Conservation (phyloP, 2,329 filamentous ascomycete species). For the Xylariaceae sp. region DNA sequence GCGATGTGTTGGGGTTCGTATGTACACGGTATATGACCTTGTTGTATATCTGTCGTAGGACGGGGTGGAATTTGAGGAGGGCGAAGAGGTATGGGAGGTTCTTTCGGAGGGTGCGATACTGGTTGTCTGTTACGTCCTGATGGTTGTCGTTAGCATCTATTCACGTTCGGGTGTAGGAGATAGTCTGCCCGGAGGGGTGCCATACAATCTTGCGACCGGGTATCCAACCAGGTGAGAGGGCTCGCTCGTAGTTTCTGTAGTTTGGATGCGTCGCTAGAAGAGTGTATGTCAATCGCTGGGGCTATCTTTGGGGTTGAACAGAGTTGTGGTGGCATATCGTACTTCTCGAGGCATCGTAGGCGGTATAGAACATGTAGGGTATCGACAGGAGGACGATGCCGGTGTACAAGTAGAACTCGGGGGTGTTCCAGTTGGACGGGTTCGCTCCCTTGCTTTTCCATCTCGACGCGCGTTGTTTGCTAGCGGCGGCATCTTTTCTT, state of each 20-base stretch:
- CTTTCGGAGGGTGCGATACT: conserved; percentile 80
- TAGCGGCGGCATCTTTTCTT: conserved; percentile 41
- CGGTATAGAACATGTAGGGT: conserved; percentile 88
- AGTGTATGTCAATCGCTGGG: conserved; percentile 18
- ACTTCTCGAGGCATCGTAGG: conserved; percentile 83
- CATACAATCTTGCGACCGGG: conserved; percentile 83
- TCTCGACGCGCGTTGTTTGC: conserved; percentile 42
- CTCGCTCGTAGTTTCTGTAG: conserved; percentile 69
- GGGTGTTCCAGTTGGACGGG: conserved; percentile 74
- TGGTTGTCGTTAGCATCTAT: conserved; percentile 1
- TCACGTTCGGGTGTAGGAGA: too few species aligned
- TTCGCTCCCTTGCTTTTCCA: conserved; percentile 48
- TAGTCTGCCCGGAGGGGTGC: conserved; percentile 8
- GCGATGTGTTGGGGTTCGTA: conserved; percentile 24
- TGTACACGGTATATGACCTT: conserved; percentile 43
- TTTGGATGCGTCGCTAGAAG: conserved; percentile 71
- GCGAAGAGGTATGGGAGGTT: conserved; percentile 80
- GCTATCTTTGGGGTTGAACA: not conserved
- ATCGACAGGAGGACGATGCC: conserved; percentile 63
- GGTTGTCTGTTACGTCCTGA: conserved; percentile 83
- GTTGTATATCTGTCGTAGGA: conserved; percentile 73
- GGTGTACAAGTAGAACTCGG: conserved; percentile 83
- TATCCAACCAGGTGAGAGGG: conserved; percentile 84
- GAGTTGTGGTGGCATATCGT: conserved; percentile 22
- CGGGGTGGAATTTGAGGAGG: conserved; percentile 74